Evolutionary conservation across 257 asterid genomes (phyloP).

Genomic region (Lantana camara): DNA sequence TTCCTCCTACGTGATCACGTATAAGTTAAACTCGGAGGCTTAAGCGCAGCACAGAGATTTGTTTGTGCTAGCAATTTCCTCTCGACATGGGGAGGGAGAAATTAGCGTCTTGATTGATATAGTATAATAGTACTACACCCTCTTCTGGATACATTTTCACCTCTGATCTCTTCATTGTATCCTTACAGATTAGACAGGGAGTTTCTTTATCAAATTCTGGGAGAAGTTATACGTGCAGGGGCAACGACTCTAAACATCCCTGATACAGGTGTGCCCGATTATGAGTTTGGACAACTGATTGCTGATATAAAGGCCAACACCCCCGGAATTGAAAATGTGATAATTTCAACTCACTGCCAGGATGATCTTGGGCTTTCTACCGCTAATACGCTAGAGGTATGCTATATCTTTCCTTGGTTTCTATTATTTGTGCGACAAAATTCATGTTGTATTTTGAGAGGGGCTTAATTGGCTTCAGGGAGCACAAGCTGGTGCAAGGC

Average conservation of each 20-base stretch:
- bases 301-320: conserved; percentile 80
- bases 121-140: neutral
- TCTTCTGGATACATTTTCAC: neutral
- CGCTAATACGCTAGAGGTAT: conserved; percentile 72
- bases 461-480: conserved; percentile 47
- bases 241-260: conserved; percentile 89
- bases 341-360: conserved; percentile 90
- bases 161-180: neutral
- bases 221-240: conserved; percentile 75
- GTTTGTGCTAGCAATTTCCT: neutral
- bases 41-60: neutral
- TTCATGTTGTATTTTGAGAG: neutral
- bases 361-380: conserved; percentile 93
- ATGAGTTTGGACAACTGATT: conserved; percentile 76
- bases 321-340: conserved; percentile 73
- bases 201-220: conserved; percentile 72
- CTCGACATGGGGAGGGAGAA: too few relatives aligned
- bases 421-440: conserved; percentile 6
- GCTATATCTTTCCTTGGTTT: conserved; percentile 20
- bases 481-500: conserved; percentile 81
- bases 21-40: neutral
- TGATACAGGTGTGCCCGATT: conserved; percentile 75
- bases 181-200: conserved; percentile 59
- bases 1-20: neutral
- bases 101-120: too few relatives aligned